Percentiles rank a stretch among this genome's conserved stretches.
Conservation (phyloP, 2,329 filamentous ascomycete genomes). For the Didymella sp. region DNA sequence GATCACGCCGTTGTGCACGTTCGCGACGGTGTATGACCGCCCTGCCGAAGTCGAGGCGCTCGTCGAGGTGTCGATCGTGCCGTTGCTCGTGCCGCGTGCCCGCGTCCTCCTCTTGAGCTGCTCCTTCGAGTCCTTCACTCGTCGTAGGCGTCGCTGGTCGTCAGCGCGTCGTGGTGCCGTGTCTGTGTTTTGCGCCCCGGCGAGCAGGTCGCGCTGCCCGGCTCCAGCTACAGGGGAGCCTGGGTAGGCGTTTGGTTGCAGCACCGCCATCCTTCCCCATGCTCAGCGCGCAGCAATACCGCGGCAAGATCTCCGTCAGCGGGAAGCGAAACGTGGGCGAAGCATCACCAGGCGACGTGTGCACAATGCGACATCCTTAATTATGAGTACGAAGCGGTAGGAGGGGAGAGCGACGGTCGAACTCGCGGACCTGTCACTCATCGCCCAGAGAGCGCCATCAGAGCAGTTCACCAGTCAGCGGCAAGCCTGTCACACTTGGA, state of each 20-base stretch:
- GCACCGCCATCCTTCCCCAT: conserved; percentile 49
- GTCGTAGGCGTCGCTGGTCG: conserved; percentile 42
- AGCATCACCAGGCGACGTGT: conserved; percentile 30
- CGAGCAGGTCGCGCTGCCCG: conserved; percentile 37
- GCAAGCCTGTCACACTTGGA: conserved; percentile 13
- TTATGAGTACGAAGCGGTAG: conserved; percentile 26
- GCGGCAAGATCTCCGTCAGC: conserved; percentile 19
- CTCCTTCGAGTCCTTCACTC: conserved; percentile 49
- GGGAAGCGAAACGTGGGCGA: conserved; percentile 28
- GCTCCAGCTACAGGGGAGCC: conserved; percentile 32
- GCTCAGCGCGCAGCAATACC: conserved; percentile 28
- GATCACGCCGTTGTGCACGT: conserved; percentile 57
- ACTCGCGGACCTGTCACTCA: conserved; percentile 31
- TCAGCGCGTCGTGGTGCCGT: conserved; percentile 39
- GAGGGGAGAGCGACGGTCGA: conserved; percentile 32
- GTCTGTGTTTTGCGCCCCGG: conserved; percentile 34
- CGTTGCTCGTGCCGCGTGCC: conserved; percentile 42
- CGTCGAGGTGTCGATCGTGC: conserved; percentile 40
- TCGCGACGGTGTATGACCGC: conserved; percentile 56
- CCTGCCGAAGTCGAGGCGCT: conserved; percentile 40
- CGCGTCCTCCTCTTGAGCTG: conserved; percentile 45
- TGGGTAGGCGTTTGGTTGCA: conserved; percentile 42
- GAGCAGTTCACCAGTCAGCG: conserved; percentile 36
- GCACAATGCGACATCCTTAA: conserved; percentile 40
- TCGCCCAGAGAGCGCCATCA: conserved; percentile 31